A percentile compares a stretch with the other conserved stretches of the same genome.
Evolutionary conservation across 225 moss, liverwort and hornwort genomes (phyloP).

Genomic region (Anthoceros angustus): DNA sequence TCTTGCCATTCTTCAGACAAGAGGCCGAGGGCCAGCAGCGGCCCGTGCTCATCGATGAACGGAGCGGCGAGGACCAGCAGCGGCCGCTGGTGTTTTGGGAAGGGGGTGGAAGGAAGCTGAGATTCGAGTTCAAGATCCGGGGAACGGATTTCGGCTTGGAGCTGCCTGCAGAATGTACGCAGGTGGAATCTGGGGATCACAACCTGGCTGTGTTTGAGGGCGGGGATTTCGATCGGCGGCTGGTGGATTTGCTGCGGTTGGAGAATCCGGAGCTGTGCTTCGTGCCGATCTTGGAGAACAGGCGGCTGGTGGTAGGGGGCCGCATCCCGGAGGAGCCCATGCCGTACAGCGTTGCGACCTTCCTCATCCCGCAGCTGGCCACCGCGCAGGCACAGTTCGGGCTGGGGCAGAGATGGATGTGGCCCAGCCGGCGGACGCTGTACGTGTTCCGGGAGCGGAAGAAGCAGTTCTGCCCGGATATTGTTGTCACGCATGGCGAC

Average conservation of each 20-base stretch:
- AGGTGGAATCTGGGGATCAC: background rate
- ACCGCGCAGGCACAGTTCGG: background rate
- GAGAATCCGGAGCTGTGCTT: background rate
- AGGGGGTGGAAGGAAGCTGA: background rate
- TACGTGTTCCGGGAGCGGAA: background rate
- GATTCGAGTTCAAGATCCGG: background rate
- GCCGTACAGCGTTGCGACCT: background rate
- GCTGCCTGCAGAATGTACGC: background rate
- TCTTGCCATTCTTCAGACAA: background rate
- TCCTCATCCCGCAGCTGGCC: background rate
- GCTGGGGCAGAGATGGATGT: background rate
- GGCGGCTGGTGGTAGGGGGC: background rate
- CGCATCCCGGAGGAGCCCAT: background rate
- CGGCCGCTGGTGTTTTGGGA: background rate
- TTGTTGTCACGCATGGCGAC: background rate
- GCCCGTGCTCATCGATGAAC: background rate
- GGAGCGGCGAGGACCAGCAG: background rate
- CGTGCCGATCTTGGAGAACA: background rate
- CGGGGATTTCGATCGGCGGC: background rate
- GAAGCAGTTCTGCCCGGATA: background rate
- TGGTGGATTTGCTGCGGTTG: background rate
- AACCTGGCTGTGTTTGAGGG: background rate
- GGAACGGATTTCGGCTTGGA: background rate
- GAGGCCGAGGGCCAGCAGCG: background rate
- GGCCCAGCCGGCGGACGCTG: background rate